A percentile compares a stretch with the other conserved stretches of the same genome.
Evolutionary conservation across 2,329 filamentous ascomycete species (phyloP).

Genomic region (Ascochyta pisi): DNA sequence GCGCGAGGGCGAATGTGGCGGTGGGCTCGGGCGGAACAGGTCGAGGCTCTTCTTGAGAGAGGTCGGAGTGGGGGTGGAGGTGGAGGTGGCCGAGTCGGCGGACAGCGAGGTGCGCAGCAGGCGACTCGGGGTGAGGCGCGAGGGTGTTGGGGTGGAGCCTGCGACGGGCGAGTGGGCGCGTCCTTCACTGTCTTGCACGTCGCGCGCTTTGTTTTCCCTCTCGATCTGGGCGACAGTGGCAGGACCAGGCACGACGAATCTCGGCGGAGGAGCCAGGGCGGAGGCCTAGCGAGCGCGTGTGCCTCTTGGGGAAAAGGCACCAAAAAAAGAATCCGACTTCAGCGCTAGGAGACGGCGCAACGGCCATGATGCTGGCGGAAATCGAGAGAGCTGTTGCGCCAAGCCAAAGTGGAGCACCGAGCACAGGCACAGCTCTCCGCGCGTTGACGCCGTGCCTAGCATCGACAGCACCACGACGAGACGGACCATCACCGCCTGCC

Average conservation of each 20-base stretch:
- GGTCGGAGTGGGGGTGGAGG: background rate
- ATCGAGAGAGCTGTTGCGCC: slow-evolving; percentile 6
- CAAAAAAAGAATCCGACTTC: background rate
- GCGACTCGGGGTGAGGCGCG: slow-evolving; percentile 9
- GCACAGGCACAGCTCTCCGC: background rate
- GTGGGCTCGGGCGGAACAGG: slow-evolving; percentile 35
- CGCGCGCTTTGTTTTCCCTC: slow-evolving; percentile 14
- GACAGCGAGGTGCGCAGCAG: slow-evolving; percentile 11
- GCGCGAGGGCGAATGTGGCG: slow-evolving; percentile 22
- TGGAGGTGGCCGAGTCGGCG: slow-evolving; percentile 6
- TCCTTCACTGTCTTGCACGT: slow-evolving; percentile 12
- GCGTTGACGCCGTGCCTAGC: slow-evolving; percentile 10
- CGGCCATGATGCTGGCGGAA: background rate
- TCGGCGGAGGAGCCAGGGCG: slow-evolving; percentile 17
- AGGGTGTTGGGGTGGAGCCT: slow-evolving; percentile 2
- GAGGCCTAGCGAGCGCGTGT: slow-evolving; percentile 11
- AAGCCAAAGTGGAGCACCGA: slow-evolving; percentile 4
- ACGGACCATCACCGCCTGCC: too few relatives aligned
- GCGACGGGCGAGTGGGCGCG: slow-evolving; percentile 17
- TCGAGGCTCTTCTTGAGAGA: slow-evolving; percentile 26
- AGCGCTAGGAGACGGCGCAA: too few relatives aligned
- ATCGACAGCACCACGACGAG: background rate
- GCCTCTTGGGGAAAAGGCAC: slow-evolving; percentile 12
- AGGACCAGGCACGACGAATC: slow-evolving; percentile 16
- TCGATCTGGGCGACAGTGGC: slow-evolving; percentile 14